Evolutionary conservation across 108 stramenopile genomes (phyloP), one percentile per base, ranked within the genome.

Genomic region (Phaeodactylum tricornutum): DNA sequence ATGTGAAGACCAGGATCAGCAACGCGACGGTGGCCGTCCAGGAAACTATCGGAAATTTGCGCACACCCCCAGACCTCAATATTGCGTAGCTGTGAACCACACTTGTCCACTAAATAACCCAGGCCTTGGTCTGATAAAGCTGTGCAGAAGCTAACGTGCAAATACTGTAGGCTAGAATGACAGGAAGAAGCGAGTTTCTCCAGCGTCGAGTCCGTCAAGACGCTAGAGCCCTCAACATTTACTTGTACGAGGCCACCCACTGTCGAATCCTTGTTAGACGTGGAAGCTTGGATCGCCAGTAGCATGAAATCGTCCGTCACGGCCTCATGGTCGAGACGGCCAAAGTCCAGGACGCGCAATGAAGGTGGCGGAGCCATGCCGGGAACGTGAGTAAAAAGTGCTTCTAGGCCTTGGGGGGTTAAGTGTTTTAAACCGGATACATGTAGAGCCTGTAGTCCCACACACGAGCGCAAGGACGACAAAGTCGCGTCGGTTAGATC

Each of bases 1-100:
- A 89, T 73, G 38, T 79, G 72, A 19, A 89, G 50, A 0, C 58
- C 71, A 17, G 64, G 62, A 26, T 89, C 75, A 26, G 71, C 72
- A 3, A 73, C 55, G 12, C 87, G 65, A 41, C 58, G 53, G 57
- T 89, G 87, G 8, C 87, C 87, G 53, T 89, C 83, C 17, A 82
- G 68, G 33, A 89, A 89, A 11, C 76, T 75, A 11, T 82, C 83
- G 6, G 71, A 69, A 8, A 89, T 44, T 52, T 89, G 87, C 3
- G 87, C 87, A 29, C 69, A 62, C 21, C 87, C 87, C 87, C 87
- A 89, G 2, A 82, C 64, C 16, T 78, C 64, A 6, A 89, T 35
- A 40, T 69, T 75, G 23, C 55, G 40, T 23, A 89, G 51, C 48
- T 89, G 87, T 21, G 15, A 41, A 6, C 69, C 77, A 26, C 44